phyloP scores from a whole-genome alignment of 192 early-diverging fungal genomes.

The Backusella parvicylindrica region DNA sequence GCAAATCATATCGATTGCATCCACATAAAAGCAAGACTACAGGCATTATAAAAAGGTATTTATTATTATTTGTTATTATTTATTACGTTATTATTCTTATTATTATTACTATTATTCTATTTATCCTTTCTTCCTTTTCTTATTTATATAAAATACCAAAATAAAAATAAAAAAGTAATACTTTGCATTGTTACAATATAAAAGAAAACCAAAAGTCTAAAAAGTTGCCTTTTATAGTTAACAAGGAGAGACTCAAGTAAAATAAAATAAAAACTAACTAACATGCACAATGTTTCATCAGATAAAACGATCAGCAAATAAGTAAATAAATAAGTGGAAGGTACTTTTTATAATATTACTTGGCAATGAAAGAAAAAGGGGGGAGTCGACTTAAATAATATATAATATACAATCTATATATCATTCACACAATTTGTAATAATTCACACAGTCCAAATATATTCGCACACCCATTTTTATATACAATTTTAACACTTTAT shows the following conservation, averaged over 20 bases:
- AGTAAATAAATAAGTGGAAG: background rate
- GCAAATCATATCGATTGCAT: constrained; percentile 2
- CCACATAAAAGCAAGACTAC: background rate
- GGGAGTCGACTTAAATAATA: background rate
- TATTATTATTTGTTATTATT: background rate
- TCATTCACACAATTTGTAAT: background rate
- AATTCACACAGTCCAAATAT: background rate
- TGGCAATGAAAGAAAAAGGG: background rate
- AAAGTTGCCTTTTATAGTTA: background rate
- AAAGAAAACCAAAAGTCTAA: background rate
- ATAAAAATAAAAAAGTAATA: too few species aligned
- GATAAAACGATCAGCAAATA: background rate
- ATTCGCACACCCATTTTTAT: background rate
- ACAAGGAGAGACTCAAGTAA: background rate
- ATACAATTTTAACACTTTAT: background rate
- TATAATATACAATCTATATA: too few species aligned
- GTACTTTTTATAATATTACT: background rate
- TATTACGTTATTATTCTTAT: too few species aligned
- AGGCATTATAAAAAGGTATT: background rate
- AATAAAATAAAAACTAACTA: background rate
- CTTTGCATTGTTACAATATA: too few species aligned
- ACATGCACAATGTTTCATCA: background rate
- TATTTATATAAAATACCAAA: too few species aligned
- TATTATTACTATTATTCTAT: too few species aligned
- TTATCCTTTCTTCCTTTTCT: too few species aligned